Percentiles rank a stretch among this genome's conserved stretches.
Evolutionary conservation across 2,329 filamentous ascomycete species (phyloP).

Genomic region (Uncinocarpus reesii): DNA sequence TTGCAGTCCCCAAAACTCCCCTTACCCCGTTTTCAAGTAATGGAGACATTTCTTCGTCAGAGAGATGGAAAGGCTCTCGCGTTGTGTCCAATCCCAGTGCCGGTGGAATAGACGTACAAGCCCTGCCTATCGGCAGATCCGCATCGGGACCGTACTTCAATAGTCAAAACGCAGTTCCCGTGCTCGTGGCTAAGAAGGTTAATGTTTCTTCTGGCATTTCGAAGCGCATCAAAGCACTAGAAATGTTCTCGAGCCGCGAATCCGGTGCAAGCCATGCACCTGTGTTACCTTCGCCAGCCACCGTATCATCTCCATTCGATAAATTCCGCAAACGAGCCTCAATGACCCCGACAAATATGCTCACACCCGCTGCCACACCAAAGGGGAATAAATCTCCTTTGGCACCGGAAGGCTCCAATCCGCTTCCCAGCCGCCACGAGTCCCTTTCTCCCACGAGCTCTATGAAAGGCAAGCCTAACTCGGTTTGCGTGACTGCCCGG

Average conservation of each 20-base stretch:
- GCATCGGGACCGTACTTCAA: constrained; percentile 31
- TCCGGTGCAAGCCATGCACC: constrained; percentile 24
- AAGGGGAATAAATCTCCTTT: constrained; percentile 22
- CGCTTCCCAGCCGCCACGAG: constrained; percentile 25
- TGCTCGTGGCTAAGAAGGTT: constrained; percentile 57
- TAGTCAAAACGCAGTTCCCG: constrained; percentile 27
- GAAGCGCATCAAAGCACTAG: constrained; percentile 83
- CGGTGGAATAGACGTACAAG: constrained; percentile 24
- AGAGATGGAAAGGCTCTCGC: constrained; percentile 30
- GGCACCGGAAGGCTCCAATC: constrained; percentile 23
- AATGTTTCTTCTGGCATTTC: constrained; percentile 87
- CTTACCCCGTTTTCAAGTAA: constrained; percentile 50
- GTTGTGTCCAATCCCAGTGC: constrained; percentile 34
- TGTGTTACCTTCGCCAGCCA: constrained; percentile 23
- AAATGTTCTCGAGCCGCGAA: constrained; percentile 57
- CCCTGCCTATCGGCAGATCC: constrained; percentile 29
- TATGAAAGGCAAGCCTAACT: constrained; percentile 43
- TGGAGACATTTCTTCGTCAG: constrained; percentile 24
- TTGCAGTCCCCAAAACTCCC: constrained; percentile 74
- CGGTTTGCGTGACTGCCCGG: constrained; percentile 77
- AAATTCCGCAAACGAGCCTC: constrained; percentile 39
- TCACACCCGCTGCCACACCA: constrained; percentile 11
- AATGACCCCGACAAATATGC: constrained; percentile 24
- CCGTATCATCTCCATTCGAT: constrained; percentile 49
- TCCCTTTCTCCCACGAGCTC: constrained; percentile 22